These are phyloP conservation scores for Solanum peruvianum DNA, from an alignment of 257 asterid species.

Conservation along the genomic window DNA sequence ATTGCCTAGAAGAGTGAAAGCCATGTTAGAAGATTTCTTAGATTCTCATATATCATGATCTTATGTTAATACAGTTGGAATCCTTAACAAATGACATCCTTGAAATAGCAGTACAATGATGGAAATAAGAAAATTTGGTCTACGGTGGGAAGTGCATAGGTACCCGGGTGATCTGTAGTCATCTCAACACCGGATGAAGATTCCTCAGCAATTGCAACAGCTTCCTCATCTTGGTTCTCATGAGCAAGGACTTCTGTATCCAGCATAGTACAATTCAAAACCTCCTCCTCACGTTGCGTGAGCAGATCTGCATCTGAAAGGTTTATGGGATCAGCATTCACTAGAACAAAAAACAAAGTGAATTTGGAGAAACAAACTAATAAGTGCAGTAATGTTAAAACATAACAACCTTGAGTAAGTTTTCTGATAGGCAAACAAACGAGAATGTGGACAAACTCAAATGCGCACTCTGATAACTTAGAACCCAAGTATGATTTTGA, in stretches of 20 bases:
- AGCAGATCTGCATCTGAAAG: conserved; percentile 26
- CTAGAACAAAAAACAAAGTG: neutral
- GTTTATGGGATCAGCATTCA: neutral
- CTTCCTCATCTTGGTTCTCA: conserved; percentile 64
- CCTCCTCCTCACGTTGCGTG: conserved; percentile 49
- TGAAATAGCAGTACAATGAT: neutral
- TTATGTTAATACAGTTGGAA: neutral
- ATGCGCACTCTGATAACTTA: neutral
- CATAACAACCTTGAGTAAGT: neutral
- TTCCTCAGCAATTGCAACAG: conserved; percentile 59
- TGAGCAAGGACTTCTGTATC: conserved; percentile 44
- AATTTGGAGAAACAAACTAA: neutral
- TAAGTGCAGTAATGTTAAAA: neutral
- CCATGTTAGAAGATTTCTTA: neutral
- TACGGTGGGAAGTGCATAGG: neutral
- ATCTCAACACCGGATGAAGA: conserved; percentile 24
- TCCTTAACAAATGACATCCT: neutral
- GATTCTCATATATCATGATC: neutral
- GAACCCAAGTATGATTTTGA: neutral
- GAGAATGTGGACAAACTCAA: neutral
- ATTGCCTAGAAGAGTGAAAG: neutral
- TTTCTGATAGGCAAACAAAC: neutral
- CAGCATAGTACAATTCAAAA: conserved; percentile 36
- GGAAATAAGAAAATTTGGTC: neutral
- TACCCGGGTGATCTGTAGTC: conserved; percentile 26